Percentiles rank a stretch among this genome's conserved stretches.
Conservation (phyloP, 805 yeast species). For the Myxozyma kluyveri region DNA sequence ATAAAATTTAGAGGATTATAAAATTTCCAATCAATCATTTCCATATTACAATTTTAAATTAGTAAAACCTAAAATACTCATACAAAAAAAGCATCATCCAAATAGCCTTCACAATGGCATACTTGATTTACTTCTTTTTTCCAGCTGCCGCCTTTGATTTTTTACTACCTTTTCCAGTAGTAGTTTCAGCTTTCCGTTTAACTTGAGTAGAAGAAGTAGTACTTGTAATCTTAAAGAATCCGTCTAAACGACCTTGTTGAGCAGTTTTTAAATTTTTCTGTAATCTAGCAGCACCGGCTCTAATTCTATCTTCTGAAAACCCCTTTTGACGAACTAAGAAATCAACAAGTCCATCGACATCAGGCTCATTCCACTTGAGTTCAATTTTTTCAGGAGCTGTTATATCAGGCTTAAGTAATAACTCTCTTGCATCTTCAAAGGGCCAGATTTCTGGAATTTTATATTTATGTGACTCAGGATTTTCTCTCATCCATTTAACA, state of each 20-base stretch:
- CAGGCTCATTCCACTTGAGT: conserved; percentile 86
- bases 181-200: conserved; percentile 38
- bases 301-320: conserved; percentile 87
- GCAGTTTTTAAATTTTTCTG: conserved; percentile 80
- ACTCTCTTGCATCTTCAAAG: conserved; percentile 76
- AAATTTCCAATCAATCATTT: too few relatives aligned
- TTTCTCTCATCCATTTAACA: conserved; percentile 50
- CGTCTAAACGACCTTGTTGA: conserved; percentile 75
- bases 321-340: conserved; percentile 86
- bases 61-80: too few relatives aligned
- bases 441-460: conserved; percentile 96
- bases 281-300: conserved; percentile 80
- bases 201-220: conserved; percentile 35
- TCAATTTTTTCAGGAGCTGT: conserved; percentile 56
- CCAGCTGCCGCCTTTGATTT: conserved; percentile 21
- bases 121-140: conserved; percentile 3
- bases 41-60: too few relatives aligned
- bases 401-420: conserved; percentile 83
- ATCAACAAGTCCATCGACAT: conserved; percentile 75
- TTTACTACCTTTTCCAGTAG: conserved; percentile 20
- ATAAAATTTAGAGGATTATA: too few relatives aligned
- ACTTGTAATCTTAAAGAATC: conserved; percentile 69
- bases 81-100: too few relatives aligned
- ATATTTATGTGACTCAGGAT: conserved; percentile 55
- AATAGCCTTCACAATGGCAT: too few relatives aligned